Conservation (phyloP, 2,329 filamentous ascomycete species). For the Pyrenophora graminea region DNA sequence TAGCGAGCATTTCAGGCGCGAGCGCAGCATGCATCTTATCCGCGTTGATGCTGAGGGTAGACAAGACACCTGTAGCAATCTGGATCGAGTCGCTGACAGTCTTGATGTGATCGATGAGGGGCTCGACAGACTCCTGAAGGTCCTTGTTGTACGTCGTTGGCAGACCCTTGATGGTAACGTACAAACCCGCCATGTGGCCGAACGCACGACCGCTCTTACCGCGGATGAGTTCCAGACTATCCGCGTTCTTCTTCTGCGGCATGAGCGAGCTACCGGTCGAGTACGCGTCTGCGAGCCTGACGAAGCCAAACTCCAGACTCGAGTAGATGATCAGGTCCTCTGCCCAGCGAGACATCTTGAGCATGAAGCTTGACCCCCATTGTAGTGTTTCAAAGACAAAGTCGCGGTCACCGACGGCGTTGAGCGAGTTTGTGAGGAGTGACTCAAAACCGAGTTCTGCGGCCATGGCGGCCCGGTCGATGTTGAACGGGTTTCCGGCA, state of each 20-base stretch:
- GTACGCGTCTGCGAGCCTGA: conserved; percentile 77
- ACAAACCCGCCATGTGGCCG: conserved; percentile 79
- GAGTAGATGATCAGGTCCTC: conserved; percentile 88
- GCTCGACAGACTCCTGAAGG: conserved; percentile 84
- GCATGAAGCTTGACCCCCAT: conserved; percentile 78
- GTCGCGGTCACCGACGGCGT: conserved; percentile 75
- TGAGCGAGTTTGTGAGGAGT: conserved; percentile 77
- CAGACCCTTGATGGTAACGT: conserved; percentile 75
- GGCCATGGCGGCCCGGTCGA: conserved; percentile 79
- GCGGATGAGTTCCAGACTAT: conserved; percentile 74
- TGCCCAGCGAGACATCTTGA: conserved; percentile 77
- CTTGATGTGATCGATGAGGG: conserved; percentile 83
- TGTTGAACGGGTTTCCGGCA: conserved; percentile 79
- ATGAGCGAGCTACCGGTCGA: conserved; percentile 76
- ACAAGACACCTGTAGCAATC: conserved; percentile 80
- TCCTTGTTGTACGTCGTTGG: conserved; percentile 90
- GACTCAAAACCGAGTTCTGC: conserved; percentile 79
- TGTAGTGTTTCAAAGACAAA: conserved; percentile 82
- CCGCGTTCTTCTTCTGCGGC: conserved; percentile 84
- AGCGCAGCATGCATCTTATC: conserved; percentile 80
- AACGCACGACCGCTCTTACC: conserved; percentile 78
- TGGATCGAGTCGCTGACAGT: conserved; percentile 79
- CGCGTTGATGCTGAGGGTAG: conserved; percentile 70
- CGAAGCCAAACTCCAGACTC: conserved; percentile 75
- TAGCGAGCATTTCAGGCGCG: conserved; percentile 81